phyloP scores from a whole-genome alignment of 23 red algal genomes.

The Pyropia haitanensis region DNA sequence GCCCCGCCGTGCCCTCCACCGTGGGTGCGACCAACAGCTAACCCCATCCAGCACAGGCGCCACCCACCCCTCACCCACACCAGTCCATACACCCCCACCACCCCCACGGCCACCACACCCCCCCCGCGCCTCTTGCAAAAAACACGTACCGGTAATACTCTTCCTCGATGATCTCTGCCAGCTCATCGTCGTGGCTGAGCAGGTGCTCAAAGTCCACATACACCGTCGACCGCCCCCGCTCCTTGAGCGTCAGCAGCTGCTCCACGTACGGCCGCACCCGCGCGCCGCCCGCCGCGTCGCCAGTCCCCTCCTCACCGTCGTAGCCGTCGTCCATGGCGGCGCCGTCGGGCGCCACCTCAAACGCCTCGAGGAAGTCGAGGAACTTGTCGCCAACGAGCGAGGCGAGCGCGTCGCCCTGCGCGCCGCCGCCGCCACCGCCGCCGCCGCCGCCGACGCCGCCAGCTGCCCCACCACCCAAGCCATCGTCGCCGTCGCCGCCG shows the following conservation, averaged over 20 bases:
- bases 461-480: no score
- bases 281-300: neutral
- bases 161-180: constrained; percentile 66
- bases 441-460: no score
- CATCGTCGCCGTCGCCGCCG: no score
- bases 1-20: no score
- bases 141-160: constrained; percentile 63
- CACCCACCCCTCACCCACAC: no score
- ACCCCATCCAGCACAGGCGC: no score
- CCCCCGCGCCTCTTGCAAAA: neutral
- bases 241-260: constrained; percentile 55
- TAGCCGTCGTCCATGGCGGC: neutral
- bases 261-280: constrained; percentile 47
- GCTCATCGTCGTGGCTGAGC: constrained; percentile 49
- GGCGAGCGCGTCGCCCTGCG: constrained; percentile 57
- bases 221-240: constrained; percentile 64
- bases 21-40: no score
- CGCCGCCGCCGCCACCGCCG: no score
- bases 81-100: no score
- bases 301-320: constrained; percentile 8
- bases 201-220: constrained; percentile 86
- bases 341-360: constrained; percentile 4
- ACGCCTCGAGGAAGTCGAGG: constrained; percentile 83
- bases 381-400: constrained; percentile 54
- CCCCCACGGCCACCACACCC: no score